Conservation (phyloP, 352 stramenopile species). For the Achlya hypogyna region DNA sequence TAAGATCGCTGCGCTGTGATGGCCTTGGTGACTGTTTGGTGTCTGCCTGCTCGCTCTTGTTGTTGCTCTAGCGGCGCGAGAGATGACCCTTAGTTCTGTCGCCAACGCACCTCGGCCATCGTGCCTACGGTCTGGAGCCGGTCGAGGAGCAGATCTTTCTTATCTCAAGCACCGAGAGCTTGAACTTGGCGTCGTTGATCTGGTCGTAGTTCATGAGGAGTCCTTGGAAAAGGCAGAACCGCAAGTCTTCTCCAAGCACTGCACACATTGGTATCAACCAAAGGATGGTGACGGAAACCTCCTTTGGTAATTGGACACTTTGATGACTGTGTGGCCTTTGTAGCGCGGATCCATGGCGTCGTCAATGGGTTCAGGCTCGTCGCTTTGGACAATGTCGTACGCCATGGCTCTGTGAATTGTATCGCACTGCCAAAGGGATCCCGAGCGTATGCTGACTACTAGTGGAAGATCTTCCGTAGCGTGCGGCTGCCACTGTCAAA, state of each 20-base stretch:
- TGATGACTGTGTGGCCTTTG: conserved; percentile 35
- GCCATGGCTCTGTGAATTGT: conserved; percentile 41
- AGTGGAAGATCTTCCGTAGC: too few relatives aligned
- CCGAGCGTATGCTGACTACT: conserved; percentile 49
- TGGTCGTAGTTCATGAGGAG: conserved; percentile 46
- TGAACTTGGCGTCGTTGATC: conserved; percentile 29
- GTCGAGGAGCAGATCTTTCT: conserved; percentile 40
- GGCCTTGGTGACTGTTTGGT: background rate
- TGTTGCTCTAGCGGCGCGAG: background rate
- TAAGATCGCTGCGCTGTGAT: background rate
- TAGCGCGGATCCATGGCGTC: conserved; percentile 52
- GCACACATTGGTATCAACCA: background rate
- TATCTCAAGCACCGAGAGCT: conserved; percentile 33
- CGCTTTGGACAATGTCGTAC: conserved; percentile 58
- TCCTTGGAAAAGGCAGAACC: conserved; percentile 49
- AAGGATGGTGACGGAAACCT: background rate
- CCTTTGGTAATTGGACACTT: conserved; percentile 42
- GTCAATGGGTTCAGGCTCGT: conserved; percentile 47
- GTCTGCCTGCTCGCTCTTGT: background rate
- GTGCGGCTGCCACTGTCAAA: too few relatives aligned
- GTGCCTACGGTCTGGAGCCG: background rate
- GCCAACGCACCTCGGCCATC: background rate
- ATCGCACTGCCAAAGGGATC: conserved; percentile 50
- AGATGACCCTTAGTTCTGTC: too few relatives aligned
- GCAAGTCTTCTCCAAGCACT: conserved; percentile 46